Evolutionary conservation across 2,329 filamentous ascomycete genomes (phyloP), one percentile per base, ranked within the genome.

Genomic region (Aspergillus carbonarius): DNA sequence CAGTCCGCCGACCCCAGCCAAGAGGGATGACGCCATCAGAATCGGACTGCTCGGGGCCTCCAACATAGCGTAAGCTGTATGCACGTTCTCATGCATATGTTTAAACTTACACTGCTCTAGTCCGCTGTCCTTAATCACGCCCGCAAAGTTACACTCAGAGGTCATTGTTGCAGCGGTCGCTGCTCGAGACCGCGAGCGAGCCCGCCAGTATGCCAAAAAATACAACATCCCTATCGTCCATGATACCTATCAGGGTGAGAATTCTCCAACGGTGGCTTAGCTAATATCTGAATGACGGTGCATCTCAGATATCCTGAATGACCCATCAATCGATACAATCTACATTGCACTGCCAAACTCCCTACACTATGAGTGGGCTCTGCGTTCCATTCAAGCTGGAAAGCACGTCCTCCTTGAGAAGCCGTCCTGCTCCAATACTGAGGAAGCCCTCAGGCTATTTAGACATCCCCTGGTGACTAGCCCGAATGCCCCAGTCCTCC

Each of bases 341-440:
- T 84, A 83, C 67, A 81, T 84, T 57, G 76, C 81, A 6, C 72
- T 85, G 1, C 69, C 70, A n/a, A 76, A 77, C 54, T 62, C 60
- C 4, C 60, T 67, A 12, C 76, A 78, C 47, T 74, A 68, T 32
- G 77, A 82, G 64, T 85, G 81, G 79, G 75, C 81, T 8, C 63
- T 81, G 15, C 77, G 78, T 54, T 76, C 81, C 3, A 70, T 85
- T 20, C 64, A 70, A 20, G 78, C 77, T 3, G 80, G 80, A 4
- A 85, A 85, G 62, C 82, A 85, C 63, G 82, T 86, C 18, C 76
- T 85, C 0, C 69, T 85, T 2, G 83, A 85, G 66, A 85, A 85
- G 66, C 82, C 83, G 0, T 75, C 77, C 0, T 76, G 74, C n/a
- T 76, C 75, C 25, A 84, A 82, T 63, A 66, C 72, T 3, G 58